A percentile compares a stretch with the other conserved stretches of the same genome.
Conservation (phyloP, 1,284 basidiomycete genomes). For the Megacollybia platyphylla region DNA sequence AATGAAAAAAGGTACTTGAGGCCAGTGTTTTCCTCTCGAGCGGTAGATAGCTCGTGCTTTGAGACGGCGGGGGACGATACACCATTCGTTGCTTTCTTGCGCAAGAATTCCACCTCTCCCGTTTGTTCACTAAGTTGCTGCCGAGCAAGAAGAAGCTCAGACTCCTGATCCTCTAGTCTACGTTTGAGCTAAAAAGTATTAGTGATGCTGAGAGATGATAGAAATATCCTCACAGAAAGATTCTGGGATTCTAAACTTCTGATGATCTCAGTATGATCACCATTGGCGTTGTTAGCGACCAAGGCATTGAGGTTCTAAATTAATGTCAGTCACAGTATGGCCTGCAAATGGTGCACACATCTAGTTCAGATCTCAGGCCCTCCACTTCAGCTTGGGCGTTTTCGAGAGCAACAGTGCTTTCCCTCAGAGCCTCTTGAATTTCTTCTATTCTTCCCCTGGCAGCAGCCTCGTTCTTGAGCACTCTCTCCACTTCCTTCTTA, state of each 20-base stretch:
- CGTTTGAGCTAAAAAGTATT: slow-evolving; percentile 10
- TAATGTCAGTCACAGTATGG: slow-evolving; percentile 1
- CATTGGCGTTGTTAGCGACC: slow-evolving; percentile 21
- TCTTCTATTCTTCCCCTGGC: slow-evolving; percentile 63
- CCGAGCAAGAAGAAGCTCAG: slow-evolving; percentile 28
- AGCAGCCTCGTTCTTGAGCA: slow-evolving; percentile 48
- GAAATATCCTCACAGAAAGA: slow-evolving; percentile 4
- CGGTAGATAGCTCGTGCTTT: not conserved
- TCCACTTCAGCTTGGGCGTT: slow-evolving; percentile 90
- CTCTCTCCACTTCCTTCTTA: slow-evolving; percentile 50
- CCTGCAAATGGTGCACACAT: slow-evolving; percentile 33
- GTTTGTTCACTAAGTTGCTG: slow-evolving; percentile 31
- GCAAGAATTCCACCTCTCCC: slow-evolving; percentile 39
- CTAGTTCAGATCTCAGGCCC: slow-evolving; percentile 61
- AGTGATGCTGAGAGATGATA: slow-evolving; percentile 2
- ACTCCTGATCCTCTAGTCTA: slow-evolving; percentile 17
- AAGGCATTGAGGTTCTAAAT: slow-evolving; percentile 41
- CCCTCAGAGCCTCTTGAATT: slow-evolving; percentile 78
- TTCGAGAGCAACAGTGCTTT: slow-evolving; percentile 83
- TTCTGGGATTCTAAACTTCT: slow-evolving; percentile 9
- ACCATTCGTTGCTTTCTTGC: slow-evolving; percentile 39
- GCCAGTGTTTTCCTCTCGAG: slow-evolving; percentile 1
- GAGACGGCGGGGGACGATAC: slow-evolving; percentile 4
- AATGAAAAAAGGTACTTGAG: not conserved
- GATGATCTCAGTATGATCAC: slow-evolving; percentile 17